A percentile compares a stretch with the other conserved stretches of the same genome.
Conservation (phyloP, 352 stramenopile species). For the Aphanomyces euteiches region DNA sequence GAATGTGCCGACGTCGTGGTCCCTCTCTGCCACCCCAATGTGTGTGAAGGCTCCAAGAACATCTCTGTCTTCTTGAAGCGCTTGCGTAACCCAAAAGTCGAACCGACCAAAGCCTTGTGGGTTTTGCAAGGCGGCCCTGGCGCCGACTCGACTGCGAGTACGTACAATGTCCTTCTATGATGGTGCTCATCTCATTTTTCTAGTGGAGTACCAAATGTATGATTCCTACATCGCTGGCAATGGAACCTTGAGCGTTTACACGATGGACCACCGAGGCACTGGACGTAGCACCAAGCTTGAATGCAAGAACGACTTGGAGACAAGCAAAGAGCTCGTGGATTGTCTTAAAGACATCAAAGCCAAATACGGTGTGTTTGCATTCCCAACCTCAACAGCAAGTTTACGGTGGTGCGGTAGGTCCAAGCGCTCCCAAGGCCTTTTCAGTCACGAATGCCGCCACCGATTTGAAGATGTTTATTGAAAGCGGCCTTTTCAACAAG, state of each 20-base stretch:
- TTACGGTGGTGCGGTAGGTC: background rate
- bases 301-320: slow-evolving; percentile 35
- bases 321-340: background rate
- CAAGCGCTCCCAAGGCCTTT: slow-evolving; percentile 37
- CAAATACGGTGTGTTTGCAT: slow-evolving; percentile 33
- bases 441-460: slow-evolving; percentile 68
- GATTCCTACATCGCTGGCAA: slow-evolving; percentile 32
- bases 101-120: slow-evolving; percentile 35
- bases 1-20: slow-evolving; percentile 18
- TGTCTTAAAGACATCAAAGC: background rate
- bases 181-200: background rate
- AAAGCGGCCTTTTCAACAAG: slow-evolving; percentile 30
- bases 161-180: slow-evolving; percentile 19
- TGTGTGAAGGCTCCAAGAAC: slow-evolving; percentile 35
- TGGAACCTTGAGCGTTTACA: slow-evolving; percentile 47
- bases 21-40: slow-evolving; percentile 8
- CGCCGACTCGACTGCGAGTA: slow-evolving; percentile 35
- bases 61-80: slow-evolving; percentile 37
- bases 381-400: too few relatives aligned
- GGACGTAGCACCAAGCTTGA: slow-evolving; percentile 43
- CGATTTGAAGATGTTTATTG: slow-evolving; percentile 64
- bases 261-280: slow-evolving; percentile 51
- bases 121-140: slow-evolving; percentile 45
- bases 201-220: slow-evolving; percentile 42
- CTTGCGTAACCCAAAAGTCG: background rate